Base-by-base conservation (phyloP, 495 filamentous ascomycete genomes). In the Penicillium taxi region DNA sequence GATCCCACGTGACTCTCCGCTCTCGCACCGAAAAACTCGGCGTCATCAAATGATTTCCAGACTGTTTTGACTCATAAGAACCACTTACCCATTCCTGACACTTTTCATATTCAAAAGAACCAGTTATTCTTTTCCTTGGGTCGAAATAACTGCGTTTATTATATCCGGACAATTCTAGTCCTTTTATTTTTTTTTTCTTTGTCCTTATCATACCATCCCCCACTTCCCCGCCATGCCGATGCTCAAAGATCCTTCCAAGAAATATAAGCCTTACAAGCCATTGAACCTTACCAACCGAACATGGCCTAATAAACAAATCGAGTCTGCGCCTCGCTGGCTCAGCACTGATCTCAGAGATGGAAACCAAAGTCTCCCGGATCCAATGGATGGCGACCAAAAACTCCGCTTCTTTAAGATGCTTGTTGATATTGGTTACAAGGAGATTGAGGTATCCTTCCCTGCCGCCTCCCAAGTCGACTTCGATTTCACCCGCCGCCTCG, bases 371-470 rank as follows among this genome's bases (percentile, higher is more conserved):
- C 64, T 94, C 64, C 80, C 82, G 32, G 84, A 91, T 52, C 86
- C 86, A 42, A 94, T 94, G 86, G 88, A 88, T 45, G 84, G 84
- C 43, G 82, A 94, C 25, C 86, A 96, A 67, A 98, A 98, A 73
- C 91, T 78, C 74, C 64, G 70, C 42, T 96, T 91, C 68, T 98
- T 98, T 70, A 75, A 84, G 61, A 94, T 94, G 87, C 75, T 98
- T 21, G 78, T 84, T 45, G 78, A 85, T 45, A 80, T 96, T 32
- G 91, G 91, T 43, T 96, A 96, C 71, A 96, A 96, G 62, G 91
- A 98, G 63, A 94, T 98, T 48, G 91, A 98, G 59, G 81, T 96
- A 8, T 94, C 88, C 1, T 96, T 94, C 64, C 91, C 91, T 22
- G 93, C 89, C 4, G 84, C 90, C 13, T 93, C 86, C 18, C 81